These are phyloP conservation scores for Penicillium antarcticum DNA, from an alignment of 495 filamentous ascomycete species.

Conservation along the genomic window DNA sequence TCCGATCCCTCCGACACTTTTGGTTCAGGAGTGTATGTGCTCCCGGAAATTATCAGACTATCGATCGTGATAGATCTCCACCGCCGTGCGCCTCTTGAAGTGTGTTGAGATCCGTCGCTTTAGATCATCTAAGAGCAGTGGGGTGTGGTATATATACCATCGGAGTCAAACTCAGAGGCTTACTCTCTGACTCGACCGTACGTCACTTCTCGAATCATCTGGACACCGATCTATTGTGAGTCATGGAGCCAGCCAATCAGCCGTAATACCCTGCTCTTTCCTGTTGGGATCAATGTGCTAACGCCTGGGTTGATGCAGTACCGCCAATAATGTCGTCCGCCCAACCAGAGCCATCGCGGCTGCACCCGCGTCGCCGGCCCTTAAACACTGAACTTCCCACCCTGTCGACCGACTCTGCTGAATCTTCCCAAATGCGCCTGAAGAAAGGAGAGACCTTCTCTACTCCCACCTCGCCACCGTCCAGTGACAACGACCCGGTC, in stretches of 20 bases:
- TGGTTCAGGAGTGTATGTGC: background rate
- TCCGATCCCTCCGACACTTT: background rate
- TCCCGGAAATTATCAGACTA: background rate
- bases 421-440: conserved; percentile 27
- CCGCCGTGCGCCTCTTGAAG: background rate
- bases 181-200: conserved; percentile 19
- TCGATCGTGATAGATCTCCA: background rate
- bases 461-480: conserved; percentile 39
- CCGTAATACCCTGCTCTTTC: conserved; percentile 1
- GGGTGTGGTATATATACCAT: conserved; percentile 1
- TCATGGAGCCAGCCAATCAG: conserved; percentile 21
- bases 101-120: background rate
- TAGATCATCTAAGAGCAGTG: conserved; percentile 1
- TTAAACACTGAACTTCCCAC: conserved; percentile 31
- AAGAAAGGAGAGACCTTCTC: conserved; percentile 53
- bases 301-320: conserved; percentile 8
- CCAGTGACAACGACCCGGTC: conserved; percentile 39
- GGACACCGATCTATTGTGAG: conserved; percentile 14
- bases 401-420: conserved; percentile 19
- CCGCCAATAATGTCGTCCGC: conserved; percentile 21
- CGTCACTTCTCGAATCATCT: conserved; percentile 21
- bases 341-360: conserved; percentile 20
- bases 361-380: conserved; percentile 35
- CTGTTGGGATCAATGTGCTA: conserved; percentile 8
- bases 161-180: background rate